phyloP scores from a whole-genome alignment of 2,329 filamentous ascomycete species.

The Bimuria novae-zelandiae region DNA sequence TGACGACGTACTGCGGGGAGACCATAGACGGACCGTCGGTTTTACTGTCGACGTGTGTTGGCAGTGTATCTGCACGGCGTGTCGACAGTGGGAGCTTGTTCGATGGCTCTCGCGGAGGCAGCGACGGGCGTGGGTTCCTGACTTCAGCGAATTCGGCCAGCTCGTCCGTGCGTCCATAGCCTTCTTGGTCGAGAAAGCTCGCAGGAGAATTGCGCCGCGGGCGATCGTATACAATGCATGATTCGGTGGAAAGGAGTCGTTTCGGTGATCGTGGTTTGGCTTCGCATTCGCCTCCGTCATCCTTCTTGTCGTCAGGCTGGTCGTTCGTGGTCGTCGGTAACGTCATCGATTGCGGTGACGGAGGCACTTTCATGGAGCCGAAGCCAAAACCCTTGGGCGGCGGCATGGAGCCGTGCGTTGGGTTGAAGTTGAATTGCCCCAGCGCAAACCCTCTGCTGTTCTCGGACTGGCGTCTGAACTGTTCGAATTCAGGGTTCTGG shows the following conservation, averaged over 20 bases:
- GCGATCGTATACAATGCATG: conserved; percentile 47
- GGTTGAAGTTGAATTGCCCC: conserved; percentile 49
- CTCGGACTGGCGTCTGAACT: conserved; percentile 72
- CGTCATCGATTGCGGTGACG: conserved; percentile 43
- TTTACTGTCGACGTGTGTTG: conserved; percentile 33
- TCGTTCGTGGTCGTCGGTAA: conserved; percentile 22
- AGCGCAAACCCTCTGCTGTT: conserved; percentile 56
- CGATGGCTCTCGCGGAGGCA: conserved; percentile 29
- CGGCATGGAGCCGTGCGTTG: conserved; percentile 34
- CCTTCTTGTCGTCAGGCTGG: conserved; percentile 24
- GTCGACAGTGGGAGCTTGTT: conserved; percentile 24
- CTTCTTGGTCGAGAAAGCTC: conserved; percentile 43
- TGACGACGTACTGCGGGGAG: conserved; percentile 55
- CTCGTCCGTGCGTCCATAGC: conserved; percentile 39
- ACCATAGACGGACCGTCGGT: conserved; percentile 48
- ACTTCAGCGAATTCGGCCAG: conserved; percentile 43
- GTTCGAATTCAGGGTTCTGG: conserved; percentile 80
- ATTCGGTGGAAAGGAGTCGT: conserved; percentile 53
- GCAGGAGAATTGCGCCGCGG: conserved; percentile 55
- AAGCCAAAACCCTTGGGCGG: conserved; percentile 30
- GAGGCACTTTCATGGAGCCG: conserved; percentile 29
- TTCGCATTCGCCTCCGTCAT: conserved; percentile 18
- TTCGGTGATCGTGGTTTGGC: conserved; percentile 52
- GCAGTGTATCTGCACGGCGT: conserved; percentile 54
- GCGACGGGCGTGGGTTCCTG: conserved; percentile 35